Evolutionary conservation across 2,329 filamentous ascomycete genomes (phyloP).

Genomic region (Ceratocystis variospora): DNA sequence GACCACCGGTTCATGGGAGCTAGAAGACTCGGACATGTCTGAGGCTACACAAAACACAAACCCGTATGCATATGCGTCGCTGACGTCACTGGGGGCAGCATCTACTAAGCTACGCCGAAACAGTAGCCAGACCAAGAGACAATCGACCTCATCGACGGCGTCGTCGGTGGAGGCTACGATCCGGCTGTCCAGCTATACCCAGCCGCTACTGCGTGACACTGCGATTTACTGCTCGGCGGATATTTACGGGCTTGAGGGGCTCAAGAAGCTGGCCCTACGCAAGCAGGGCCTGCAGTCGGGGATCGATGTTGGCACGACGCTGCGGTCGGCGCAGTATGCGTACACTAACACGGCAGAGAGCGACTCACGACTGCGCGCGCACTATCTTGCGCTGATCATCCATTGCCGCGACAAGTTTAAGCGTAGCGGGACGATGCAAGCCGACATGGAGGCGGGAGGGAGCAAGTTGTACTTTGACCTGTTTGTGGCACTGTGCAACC

Average conservation of each 20-base stretch:
- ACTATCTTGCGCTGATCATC: constrained; percentile 95
- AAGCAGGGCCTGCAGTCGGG: constrained; percentile 91
- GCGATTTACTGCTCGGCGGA: constrained; percentile 89
- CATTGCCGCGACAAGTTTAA: constrained; percentile 95
- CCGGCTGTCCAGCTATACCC: constrained; percentile 58
- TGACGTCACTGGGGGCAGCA: neutral
- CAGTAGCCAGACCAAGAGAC: neutral
- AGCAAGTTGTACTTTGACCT: constrained; percentile 93
- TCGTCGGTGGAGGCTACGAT: constrained; percentile 51
- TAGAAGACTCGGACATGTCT: constrained; percentile 51
- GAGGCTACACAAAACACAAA: constrained; percentile 34
- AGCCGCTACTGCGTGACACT: constrained; percentile 77
- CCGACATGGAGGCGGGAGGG: constrained; percentile 88
- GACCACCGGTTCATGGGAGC: constrained; percentile 74
- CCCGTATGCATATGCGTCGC: constrained; percentile 36
- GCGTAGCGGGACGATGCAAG: constrained; percentile 96
- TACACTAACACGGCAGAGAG: constrained; percentile 90
- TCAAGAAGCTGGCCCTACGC: constrained; percentile 79
- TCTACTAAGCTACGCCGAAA: neutral
- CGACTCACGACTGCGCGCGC: constrained; percentile 83
- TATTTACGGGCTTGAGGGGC: constrained; percentile 77
- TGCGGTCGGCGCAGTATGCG: constrained; percentile 85
- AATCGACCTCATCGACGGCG: neutral
- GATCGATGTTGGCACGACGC: constrained; percentile 81
- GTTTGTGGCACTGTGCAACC: constrained; percentile 96